Evolutionary conservation across 2,329 filamentous ascomycete species (phyloP), one percentile per base, ranked within the genome.

Genomic region (Colletotrichum sp.): DNA sequence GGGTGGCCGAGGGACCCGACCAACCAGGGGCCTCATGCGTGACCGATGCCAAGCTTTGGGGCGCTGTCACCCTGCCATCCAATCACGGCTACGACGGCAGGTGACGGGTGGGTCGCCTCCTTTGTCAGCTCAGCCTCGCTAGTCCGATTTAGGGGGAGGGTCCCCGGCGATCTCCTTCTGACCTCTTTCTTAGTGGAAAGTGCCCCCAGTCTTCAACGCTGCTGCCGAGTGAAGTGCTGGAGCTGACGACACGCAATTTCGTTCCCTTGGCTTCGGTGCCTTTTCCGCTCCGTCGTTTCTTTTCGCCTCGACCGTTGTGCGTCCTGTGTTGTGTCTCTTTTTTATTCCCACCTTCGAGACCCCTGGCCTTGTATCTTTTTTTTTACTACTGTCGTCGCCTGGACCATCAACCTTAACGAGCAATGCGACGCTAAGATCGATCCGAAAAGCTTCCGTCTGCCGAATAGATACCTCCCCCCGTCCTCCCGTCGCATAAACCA

Each of bases 111-210:
- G 43, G 43, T 4, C n/a, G 43, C n/a, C 43, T 26, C 48, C 64
- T 76, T 74, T 76, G 74, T 76, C 70, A 74, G 71, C 74, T 75
- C 74, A 75, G 74, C 70, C 74, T 69, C 65, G 71, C 74, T 76
- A 74, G 71, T 74, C 74, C 71, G 43, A 68, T 74, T 76, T 76
- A 74, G 71, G 74, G 74, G 64, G 26, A 72, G 64, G 64, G 70
- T 59, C 48, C 34, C 57, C 71, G 71, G 57, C 48, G 65, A 73
- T 74, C 65, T 60, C 74, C 48, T 65, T 68, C 69, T 66, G 9
- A 68, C 69, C 70, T 69, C 28, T 16, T 61, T 64, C 43, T 74
- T 52, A 52, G 43, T 52, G 43, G 43, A 52, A 52, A 52, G 43
- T 6, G 43, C 43, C 48, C 73, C 72, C 60, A 60, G 73, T 65